Evolutionary conservation across 83 land plant genomes (phyloP).

Genomic region (Picea engelmannii): DNA sequence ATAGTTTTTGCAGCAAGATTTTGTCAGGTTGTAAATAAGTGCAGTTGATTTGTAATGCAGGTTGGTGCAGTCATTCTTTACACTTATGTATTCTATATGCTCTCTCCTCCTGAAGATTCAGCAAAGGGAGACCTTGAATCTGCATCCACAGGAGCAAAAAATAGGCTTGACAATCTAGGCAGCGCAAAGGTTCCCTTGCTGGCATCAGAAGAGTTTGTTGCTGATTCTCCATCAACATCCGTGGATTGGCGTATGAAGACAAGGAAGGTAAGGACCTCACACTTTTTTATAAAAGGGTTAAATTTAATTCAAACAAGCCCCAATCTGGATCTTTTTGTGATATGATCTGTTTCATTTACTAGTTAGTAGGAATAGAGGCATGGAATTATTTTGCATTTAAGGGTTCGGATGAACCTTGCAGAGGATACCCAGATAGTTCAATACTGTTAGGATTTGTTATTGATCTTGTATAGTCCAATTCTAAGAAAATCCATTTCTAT

Average conservation of each 20-base stretch:
- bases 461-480: background rate
- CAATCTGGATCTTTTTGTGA: background rate
- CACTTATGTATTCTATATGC: constrained; percentile 91
- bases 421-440: background rate
- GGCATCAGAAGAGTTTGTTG: constrained; percentile 17
- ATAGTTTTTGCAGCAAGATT: no score
- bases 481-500: background rate
- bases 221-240: background rate
- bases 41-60: constrained; percentile 34
- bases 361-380: background rate
- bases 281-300: background rate
- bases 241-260: background rate
- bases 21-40: background rate
- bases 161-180: constrained; percentile 4
- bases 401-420: background rate
- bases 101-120: constrained; percentile 76
- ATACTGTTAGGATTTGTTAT: background rate
- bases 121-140: background rate
- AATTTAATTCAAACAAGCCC: background rate
- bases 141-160: background rate
- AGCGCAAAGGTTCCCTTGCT: constrained; percentile 49
- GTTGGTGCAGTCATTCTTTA: constrained; percentile 96
- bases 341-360: background rate
- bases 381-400: background rate
- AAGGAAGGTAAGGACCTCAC: constrained; percentile 16